Evolutionary conservation across 1,139 yeast genomes (phyloP), one percentile per base, ranked within the genome.

Genomic region (Geotrichum fermentans): DNA sequence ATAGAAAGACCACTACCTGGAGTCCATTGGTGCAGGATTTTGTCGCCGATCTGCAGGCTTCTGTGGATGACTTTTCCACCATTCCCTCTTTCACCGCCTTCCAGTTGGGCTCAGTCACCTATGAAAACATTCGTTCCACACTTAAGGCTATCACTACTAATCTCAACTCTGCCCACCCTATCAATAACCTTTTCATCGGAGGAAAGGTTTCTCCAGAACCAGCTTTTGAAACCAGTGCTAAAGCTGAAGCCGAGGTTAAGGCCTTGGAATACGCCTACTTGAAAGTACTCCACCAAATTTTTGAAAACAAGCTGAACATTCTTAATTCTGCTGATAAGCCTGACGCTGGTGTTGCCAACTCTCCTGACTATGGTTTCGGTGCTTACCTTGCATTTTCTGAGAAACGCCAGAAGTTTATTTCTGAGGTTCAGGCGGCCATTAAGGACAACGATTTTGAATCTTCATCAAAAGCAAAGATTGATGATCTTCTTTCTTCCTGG

Each of bases 361-460:
- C 62, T 8, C 97, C 97, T 10, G 97, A 89, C 66, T 89, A 72
- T 63, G 96, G 97, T 2, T 87, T 77, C 58, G 98, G 98, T 66
- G 72, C 80, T 33, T 88, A 74, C 61, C 69, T 89, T 58, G 78
- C 76, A 42, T 71, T 71, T 38, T 75, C 79, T 59, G 80, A 81
- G 59, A 53, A 55, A 39, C 58, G 56, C 49, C 61, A 69, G 24
- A 64, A 69, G 33, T 73, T 85, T 57, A 61, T 77, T 32, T 65
- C 69, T 3, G 63, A 74, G 53, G 80, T 82, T n/a, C 72, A 74
- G 55, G 55, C 61, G 4, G 70, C 81, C 2, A 64, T 84, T 38
- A 79, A 79, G 58, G 63, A 69, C 14, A 73, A 77, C 52, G 70
- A 73, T 45, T 76, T 79, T 59, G 64, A 71, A 40, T 64, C 80